Evolutionary conservation across 768 basidiomycete genomes (phyloP).

Genomic region (Russula sp.): DNA sequence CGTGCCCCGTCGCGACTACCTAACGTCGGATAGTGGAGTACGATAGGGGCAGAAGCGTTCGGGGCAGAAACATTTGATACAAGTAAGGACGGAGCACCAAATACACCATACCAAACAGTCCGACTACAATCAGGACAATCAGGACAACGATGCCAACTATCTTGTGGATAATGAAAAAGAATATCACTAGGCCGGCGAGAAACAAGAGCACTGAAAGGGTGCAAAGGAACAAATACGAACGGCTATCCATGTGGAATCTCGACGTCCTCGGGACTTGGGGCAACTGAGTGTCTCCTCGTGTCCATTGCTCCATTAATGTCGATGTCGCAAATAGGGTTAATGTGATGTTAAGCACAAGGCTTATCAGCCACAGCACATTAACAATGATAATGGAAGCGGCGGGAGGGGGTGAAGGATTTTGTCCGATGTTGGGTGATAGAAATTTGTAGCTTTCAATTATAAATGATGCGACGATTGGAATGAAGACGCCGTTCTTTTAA

Average conservation of each 20-base stretch:
- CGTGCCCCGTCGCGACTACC: too few species aligned
- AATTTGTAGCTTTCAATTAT: slow-evolving; percentile 27
- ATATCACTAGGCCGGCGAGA: slow-evolving; percentile 47
- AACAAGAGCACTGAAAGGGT: slow-evolving; percentile 41
- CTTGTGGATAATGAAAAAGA: slow-evolving; percentile 38
- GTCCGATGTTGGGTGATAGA: slow-evolving; percentile 21
- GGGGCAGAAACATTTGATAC: slow-evolving; percentile 5
- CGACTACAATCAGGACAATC: background rate
- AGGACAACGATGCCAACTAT: slow-evolving; percentile 11
- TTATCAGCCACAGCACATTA: slow-evolving; percentile 25
- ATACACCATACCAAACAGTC: slow-evolving; percentile 8
- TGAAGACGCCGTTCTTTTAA: slow-evolving; percentile 30
- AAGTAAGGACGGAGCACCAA: background rate
- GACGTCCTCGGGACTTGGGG: too few species aligned
- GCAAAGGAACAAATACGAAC: too few species aligned
- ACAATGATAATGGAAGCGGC: background rate
- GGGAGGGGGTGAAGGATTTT: too few species aligned
- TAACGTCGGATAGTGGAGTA: too few species aligned
- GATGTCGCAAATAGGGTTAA: slow-evolving; percentile 23
- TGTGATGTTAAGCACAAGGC: slow-evolving; percentile 22
- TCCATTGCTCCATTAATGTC: slow-evolving; percentile 7
- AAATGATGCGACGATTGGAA: slow-evolving; percentile 30
- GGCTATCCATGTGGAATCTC: too few species aligned
- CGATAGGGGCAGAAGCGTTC: slow-evolving; percentile 3
- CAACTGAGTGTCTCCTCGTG: too few species aligned